Base-by-base conservation (phyloP, 805 yeast species). In the Ogataea thermomethanolica region DNA sequence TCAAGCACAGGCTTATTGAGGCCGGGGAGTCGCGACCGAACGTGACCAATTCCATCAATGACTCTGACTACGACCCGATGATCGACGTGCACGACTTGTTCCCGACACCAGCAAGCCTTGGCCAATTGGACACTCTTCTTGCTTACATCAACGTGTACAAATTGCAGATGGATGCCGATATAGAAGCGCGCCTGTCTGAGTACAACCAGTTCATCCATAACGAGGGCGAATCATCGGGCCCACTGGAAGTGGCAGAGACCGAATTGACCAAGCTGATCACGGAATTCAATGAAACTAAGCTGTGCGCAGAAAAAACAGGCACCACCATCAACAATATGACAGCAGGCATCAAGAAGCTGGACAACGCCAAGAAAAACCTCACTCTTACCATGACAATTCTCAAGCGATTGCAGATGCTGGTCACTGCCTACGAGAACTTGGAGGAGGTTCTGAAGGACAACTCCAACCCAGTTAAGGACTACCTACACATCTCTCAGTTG, bases 321-420 rank as follows among this genome's bases (percentile, higher is more conserved):
- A 45, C 61, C 4, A 71, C 79, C 3, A 86, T 89, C 40, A 69
- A 81, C 9, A 61, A 57, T 3, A 83, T 88, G 76, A 91, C 97
- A 0, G 70, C 76, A 4, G 83, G 81, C 28, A 89, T 93, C 46
- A 84, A 87, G 50, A 66, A 72, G 15, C 69, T 93, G 44, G 98
- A 93, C 61, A 77, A 76, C 36, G 81, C 90, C 25, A 93, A 93
- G 66, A 78, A 77, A 56, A 93, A 93, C 59, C 67, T 93, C 35
- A 90, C 88, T 2, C 70, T 79, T 21, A 78, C 93, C 8, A 86
- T 93, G 85, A 87, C 95, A 1, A 79, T 89, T 26, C 69, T 91
- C 50, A 86, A 91, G 54, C 74, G 96, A 46, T 68, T 93, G 27
- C 95, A 89, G 55, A 90, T 90, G 86, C 69, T 93, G 35, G 73